Base-by-base conservation (phyloP, 1,139 yeast genomes). In the Pichia sp. region DNA sequence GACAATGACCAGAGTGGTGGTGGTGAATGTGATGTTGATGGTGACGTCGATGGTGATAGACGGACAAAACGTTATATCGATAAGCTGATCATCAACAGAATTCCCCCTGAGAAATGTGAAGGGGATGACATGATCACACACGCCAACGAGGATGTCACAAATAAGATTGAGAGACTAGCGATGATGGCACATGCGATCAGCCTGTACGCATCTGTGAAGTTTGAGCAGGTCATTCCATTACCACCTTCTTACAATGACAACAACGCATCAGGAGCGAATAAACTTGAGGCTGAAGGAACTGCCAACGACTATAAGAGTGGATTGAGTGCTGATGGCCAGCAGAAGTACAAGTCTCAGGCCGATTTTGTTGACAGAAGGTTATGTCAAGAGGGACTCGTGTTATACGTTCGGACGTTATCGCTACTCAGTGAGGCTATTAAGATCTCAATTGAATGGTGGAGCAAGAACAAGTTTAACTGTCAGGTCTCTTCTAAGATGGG, bases 61-160 rank as follows among this genome's bases (percentile, higher is more conserved):
- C n/a, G n/a, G n/a, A n/a, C n/a, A n/a, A n/a, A n/a, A n/a, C n/a
- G n/a, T n/a, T n/a, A n/a, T n/a, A n/a, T n/a, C n/a, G n/a, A n/a
- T n/a, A n/a, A n/a, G n/a, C n/a, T n/a, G n/a, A n/a, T n/a, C n/a
- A n/a, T n/a, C n/a, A n/a, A n/a, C n/a, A n/a, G n/a, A n/a, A n/a
- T n/a, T n/a, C n/a, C n/a, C n/a, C n/a, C n/a, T n/a, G n/a, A n/a
- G n/a, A n/a, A n/a, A n/a, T n/a, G n/a, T n/a, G n/a, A n/a, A n/a
- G n/a, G n/a, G n/a, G n/a, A n/a, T 34, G 86, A 94, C 5, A 86
- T 95, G 1, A 86, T 86, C 61, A 86, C 96, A 0, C 93, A 86
- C 55, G 94, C 94, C 0, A 78, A 91, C 17, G 58, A 64, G 87
- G 46, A 73, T 82, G 21, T 76, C 21, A 57, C 75, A 13, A 52